phyloP scores from a whole-genome alignment of 257 asterid genomes.

The Solanum bulbocastanum region DNA sequence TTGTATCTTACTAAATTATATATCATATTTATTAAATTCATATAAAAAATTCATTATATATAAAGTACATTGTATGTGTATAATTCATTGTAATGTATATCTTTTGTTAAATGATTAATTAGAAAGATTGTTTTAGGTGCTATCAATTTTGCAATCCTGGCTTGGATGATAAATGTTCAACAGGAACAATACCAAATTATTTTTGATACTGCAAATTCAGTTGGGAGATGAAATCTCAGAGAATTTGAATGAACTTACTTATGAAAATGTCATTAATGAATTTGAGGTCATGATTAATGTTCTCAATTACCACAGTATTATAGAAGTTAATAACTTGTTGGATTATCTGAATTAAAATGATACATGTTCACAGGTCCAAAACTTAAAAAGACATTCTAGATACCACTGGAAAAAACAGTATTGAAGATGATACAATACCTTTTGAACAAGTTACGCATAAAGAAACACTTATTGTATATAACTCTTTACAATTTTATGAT shows the following conservation, averaged over 20 bases:
- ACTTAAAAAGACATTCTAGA: too few relatives aligned
- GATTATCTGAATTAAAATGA: not conserved
- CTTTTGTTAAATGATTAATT: not conserved
- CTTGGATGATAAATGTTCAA: not conserved
- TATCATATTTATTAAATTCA: too few relatives aligned
- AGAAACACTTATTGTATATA: too few relatives aligned
- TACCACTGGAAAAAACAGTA: too few relatives aligned
- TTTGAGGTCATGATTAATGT: not conserved
- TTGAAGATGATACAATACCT: not conserved
- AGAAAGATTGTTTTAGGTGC: not conserved
- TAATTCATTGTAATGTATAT: too few relatives aligned
- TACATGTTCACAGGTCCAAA: not conserved
- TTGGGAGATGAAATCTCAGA: not conserved
- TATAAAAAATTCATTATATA: too few relatives aligned
- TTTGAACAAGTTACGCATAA: too few relatives aligned
- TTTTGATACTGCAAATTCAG: not conserved
- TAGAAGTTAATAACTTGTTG: not conserved
- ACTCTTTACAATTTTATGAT: not conserved
- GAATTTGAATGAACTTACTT: not conserved
- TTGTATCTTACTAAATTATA: not conserved
- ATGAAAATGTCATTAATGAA: too few relatives aligned
- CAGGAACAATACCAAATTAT: not conserved
- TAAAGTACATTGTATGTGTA: not conserved
- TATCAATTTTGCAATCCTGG: too few relatives aligned
- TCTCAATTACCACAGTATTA: not conserved